Percentiles rank a stretch among this genome's conserved stretches.
phyloP scores from a whole-genome alignment of 1,284 basidiomycete species.

The Pterula multifida region DNA sequence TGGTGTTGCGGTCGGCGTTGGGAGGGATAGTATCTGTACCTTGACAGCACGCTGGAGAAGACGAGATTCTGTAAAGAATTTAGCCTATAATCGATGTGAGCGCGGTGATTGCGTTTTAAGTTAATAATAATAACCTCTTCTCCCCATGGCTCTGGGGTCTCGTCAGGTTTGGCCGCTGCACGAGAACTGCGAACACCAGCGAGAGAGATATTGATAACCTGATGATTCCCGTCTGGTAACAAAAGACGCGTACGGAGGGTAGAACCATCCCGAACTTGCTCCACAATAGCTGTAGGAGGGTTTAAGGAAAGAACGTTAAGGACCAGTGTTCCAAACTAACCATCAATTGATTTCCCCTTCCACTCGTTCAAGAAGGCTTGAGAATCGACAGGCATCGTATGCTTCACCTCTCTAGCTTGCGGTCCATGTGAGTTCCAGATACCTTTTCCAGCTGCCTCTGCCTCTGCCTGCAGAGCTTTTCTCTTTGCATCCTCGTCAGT shows the following conservation, averaged over 20 bases:
- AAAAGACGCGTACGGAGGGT: constrained; percentile 84
- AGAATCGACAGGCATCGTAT: constrained; percentile 86
- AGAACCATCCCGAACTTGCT: constrained; percentile 89
- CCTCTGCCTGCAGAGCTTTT: constrained; percentile 69
- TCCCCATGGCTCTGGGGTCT: constrained; percentile 68
- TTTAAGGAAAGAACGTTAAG: neutral
- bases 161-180: constrained; percentile 48
- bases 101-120: too few species aligned
- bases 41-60: constrained; percentile 84
- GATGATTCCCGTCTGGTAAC: constrained; percentile 81
- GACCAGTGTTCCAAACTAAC: constrained; percentile 25
- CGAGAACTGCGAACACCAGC: constrained; percentile 52
- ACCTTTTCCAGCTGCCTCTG: constrained; percentile 67
- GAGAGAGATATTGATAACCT: constrained; percentile 73
- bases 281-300: constrained; percentile 65
- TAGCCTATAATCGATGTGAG: constrained; percentile 47
- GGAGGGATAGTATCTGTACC: constrained; percentile 81
- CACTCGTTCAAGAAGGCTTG: constrained; percentile 83
- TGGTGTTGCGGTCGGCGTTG: constrained; percentile 70
- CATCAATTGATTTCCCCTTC: constrained; percentile 85
- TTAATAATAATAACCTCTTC: constrained; percentile 76
- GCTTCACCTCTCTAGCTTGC: constrained; percentile 62
- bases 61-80: constrained; percentile 89
- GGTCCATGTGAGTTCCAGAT: constrained; percentile 83
- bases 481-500: constrained; percentile 71